phyloP scores from a whole-genome alignment of 2,329 filamentous ascomycete genomes.

The Microdochium nivale region DNA sequence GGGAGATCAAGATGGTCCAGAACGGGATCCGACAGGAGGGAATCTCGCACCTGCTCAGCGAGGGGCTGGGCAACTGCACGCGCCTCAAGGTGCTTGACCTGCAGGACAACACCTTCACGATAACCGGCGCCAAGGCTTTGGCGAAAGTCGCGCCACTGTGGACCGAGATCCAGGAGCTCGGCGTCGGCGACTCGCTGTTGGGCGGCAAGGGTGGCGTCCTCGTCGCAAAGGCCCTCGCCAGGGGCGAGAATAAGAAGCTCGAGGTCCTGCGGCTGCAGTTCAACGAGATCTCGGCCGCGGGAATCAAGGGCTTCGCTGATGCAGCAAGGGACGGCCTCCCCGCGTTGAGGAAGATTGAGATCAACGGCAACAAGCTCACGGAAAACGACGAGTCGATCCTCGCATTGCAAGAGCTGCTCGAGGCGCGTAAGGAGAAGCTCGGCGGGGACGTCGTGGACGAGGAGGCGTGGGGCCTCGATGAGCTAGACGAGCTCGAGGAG shows the following conservation, averaged over 20 bases:
- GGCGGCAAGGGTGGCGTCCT: constrained; percentile 67
- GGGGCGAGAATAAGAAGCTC: constrained; percentile 70
- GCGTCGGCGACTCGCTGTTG: constrained; percentile 81
- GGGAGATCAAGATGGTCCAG: constrained; percentile 92
- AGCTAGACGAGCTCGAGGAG: constrained; percentile 77
- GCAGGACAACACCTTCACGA: constrained; percentile 95
- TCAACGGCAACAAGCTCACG: constrained; percentile 92
- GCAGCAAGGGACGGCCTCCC: constrained; percentile 64
- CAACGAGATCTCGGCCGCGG: constrained; percentile 82
- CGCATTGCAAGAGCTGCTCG: constrained; percentile 61
- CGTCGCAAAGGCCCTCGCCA: constrained; percentile 63
- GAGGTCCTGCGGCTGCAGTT: constrained; percentile 80
- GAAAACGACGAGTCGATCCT: constrained; percentile 73
- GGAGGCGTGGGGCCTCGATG: constrained; percentile 78
- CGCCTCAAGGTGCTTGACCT: constrained; percentile 73
- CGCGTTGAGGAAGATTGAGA: constrained; percentile 72
- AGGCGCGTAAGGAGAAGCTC: constrained; percentile 67
- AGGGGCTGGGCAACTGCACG: constrained; percentile 66
- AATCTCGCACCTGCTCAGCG: constrained; percentile 69
- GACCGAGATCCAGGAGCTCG: constrained; percentile 71
- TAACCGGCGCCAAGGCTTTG: constrained; percentile 69
- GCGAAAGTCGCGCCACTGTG: constrained; percentile 67
- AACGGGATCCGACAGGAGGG: constrained; percentile 95
- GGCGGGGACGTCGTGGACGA: constrained; percentile 61
- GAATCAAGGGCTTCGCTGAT: constrained; percentile 61